Percentiles rank a stretch among this genome's conserved stretches.
phyloP scores from a whole-genome alignment of 257 asterid genomes.

The Solanum chilense region DNA sequence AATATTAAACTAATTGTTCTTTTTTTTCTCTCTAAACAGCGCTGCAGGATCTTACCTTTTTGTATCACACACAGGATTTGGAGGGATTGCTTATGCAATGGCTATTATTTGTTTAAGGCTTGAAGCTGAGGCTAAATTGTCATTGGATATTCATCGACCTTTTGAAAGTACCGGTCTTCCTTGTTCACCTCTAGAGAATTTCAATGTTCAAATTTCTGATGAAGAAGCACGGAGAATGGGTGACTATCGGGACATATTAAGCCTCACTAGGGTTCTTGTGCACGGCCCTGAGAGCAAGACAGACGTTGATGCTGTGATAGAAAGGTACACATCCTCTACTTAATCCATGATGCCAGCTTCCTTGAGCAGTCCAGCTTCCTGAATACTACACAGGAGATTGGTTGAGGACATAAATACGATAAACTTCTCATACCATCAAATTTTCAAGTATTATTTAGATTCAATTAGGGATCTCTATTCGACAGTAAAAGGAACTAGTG shows the following conservation, averaged over 20 bases:
- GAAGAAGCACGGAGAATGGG: constrained; percentile 67
- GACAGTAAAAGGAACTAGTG: neutral
- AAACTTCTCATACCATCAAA: neutral
- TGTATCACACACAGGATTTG: constrained; percentile 98
- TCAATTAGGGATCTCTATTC: neutral
- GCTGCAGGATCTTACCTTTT: constrained; percentile 89
- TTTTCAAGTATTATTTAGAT: neutral
- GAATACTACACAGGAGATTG: neutral
- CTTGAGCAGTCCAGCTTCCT: neutral
- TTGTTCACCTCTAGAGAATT: constrained; percentile 17
- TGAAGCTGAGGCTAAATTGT: constrained; percentile 49
- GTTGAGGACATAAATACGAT: neutral
- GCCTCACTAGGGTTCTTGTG: constrained; percentile 87
- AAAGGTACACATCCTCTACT: constrained; percentile 34
- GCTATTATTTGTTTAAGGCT: constrained; percentile 77
- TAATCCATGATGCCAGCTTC: neutral
- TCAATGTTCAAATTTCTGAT: constrained; percentile 25
- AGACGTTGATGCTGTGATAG: constrained; percentile 60
- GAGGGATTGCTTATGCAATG: constrained; percentile 98
- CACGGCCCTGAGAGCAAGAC: constrained; percentile 99
- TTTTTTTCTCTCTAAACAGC: constrained; percentile 26
- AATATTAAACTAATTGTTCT: constrained; percentile 13
- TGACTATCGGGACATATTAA: constrained; percentile 85
- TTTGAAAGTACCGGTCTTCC: constrained; percentile 23
- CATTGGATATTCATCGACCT: constrained; percentile 22